Base-by-base conservation (phyloP, 805 yeast genomes). In the Myxozyma vanderwaltii region DNA sequence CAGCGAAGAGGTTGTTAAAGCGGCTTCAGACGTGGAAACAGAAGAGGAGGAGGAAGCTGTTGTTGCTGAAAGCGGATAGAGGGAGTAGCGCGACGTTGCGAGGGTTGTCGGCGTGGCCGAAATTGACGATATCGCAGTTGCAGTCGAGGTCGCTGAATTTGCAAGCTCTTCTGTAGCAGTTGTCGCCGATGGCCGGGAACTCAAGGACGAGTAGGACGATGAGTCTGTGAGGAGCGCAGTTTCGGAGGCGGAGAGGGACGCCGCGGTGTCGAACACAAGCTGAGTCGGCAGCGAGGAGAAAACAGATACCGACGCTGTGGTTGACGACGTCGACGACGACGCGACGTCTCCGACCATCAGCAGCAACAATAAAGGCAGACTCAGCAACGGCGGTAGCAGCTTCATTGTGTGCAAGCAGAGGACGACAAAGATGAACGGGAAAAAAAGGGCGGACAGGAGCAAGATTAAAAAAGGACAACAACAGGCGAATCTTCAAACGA, bases 281-380 rank as follows among this genome's bases (percentile, higher is more conserved):
- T 51, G 36, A n/a, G 52, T 44, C 10, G 51, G 58, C 46, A 46
- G 47, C 36, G 58, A 43, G 24, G 56, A 29, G 45, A 35, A 36
- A 24, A 26, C 8, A 24, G 45, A 33, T 7, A 43, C 44, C 1
- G 56, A 38, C 35, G 50, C 50, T 35, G 44, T 35, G 44, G 31
- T 31, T 35, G 21, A 27, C 38, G 46, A 35, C 26, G 57, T 24
- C 39, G 26, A 4, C 26, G 48, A 17, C 4, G 36, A 4, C 39
- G 55, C 29, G 3, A 46, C 27, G 39, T 17, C 19, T 13, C 17
- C 41, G n/a, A 17, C n/a, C 21, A 17, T 17, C n/a, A 27, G 41
- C 33, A 17, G 46, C 54, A 31, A 17, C 13, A 7, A 29, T 12
- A 23, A 17, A 19, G n/a, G 53, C 21, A 19, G 24, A 49, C 44